phyloP scores from a whole-genome alignment of 192 early-diverging fungal genomes.

The Chytriomyces confervae region DNA sequence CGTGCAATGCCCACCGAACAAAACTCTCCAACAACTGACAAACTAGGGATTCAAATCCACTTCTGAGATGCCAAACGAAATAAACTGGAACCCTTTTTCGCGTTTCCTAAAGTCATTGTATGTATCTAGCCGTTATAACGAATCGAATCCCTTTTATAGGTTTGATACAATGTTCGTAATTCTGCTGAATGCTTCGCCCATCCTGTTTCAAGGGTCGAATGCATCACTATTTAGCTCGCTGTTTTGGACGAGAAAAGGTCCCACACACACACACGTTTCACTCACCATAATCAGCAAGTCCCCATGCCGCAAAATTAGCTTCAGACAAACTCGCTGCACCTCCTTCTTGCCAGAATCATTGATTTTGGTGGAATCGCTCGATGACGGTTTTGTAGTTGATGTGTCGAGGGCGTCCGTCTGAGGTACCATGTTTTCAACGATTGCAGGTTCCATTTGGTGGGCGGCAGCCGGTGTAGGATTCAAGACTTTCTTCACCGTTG shows the following conservation, averaged over 20 bases:
- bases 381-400: not conserved
- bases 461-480: no score
- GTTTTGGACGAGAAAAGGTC: no score
- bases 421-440: not conserved
- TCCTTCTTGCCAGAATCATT: not conserved
- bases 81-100: no score
- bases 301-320: conserved; percentile 22
- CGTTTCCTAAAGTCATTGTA: not conserved
- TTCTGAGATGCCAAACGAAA: no score
- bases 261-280: not conserved
- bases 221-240: not conserved
- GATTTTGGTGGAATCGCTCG: not conserved
- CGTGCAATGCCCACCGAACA: not conserved
- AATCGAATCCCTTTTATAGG: conserved; percentile 17
- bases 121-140: conserved; percentile 16
- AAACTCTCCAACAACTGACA: not conserved
- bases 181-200: conserved; percentile 17
- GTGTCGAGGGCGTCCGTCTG: not conserved
- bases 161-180: conserved; percentile 29
- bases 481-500: no score
- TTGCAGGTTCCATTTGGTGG: not conserved
- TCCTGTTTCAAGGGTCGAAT: not conserved
- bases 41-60: not conserved
- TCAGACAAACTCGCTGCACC: conserved; percentile 14
- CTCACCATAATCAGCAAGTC: conserved; percentile 26